phyloP scores from a whole-genome alignment of 2,329 filamentous ascomycete genomes.

The Bisporella sp. region DNA sequence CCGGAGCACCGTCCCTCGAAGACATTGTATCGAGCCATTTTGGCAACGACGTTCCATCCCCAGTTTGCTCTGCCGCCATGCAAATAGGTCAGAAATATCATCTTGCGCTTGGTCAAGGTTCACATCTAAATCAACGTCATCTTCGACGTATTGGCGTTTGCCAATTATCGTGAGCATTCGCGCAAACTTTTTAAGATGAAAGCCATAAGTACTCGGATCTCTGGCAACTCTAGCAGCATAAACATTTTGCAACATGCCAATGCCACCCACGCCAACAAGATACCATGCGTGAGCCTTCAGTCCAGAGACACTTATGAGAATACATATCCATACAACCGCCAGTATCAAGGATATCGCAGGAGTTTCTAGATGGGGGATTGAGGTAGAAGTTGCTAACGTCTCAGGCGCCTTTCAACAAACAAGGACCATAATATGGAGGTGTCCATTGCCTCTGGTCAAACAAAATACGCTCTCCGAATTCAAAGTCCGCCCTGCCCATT shows the following conservation, averaged over 20 bases:
- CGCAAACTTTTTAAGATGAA: constrained; percentile 7
- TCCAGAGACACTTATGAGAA: no score
- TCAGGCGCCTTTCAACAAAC: no score
- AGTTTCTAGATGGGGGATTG: no score
- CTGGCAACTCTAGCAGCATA: constrained; percentile 31
- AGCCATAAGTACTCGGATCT: constrained; percentile 20
- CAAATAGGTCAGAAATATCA: constrained; percentile 1
- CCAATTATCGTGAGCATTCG: constrained; percentile 10
- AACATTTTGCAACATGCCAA: constrained; percentile 32
- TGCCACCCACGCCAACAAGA: no score
- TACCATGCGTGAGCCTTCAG: no score
- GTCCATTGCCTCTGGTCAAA: no score
- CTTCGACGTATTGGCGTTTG: constrained; percentile 3
- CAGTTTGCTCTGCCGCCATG: neutral
- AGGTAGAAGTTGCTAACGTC: no score
- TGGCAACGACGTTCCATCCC: neutral
- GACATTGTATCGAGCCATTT: constrained; percentile 4
- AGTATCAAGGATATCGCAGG: no score
- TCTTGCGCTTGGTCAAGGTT: neutral
- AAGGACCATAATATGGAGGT: no score
- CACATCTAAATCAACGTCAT: constrained; percentile 4
- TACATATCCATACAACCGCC: no score
- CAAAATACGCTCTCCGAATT: no score
- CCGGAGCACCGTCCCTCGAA: neutral
- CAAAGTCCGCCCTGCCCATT: no score